These are phyloP conservation scores for Camellia lanceoleosa DNA, from an alignment of 148 eudicot species.

Conservation along the genomic window DNA sequence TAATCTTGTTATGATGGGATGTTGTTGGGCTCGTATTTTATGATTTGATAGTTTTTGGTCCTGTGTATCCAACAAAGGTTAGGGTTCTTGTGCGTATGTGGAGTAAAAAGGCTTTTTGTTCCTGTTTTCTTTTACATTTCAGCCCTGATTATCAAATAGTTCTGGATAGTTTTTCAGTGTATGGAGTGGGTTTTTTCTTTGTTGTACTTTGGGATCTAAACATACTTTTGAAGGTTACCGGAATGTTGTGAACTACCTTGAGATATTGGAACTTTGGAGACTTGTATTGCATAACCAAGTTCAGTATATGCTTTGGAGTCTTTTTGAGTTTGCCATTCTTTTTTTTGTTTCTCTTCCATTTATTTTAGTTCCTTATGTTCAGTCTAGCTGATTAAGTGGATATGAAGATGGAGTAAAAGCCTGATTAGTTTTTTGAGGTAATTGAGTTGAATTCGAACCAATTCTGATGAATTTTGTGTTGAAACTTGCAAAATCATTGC, in stretches of 20 bases:
- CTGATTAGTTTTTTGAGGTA: too few relatives aligned
- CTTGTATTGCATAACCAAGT: neutral
- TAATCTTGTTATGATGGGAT: slow-evolving; percentile 20
- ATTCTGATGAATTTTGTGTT: too few relatives aligned
- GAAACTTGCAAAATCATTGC: too few relatives aligned
- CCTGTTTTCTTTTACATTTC: neutral
- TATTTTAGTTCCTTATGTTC: too few relatives aligned
- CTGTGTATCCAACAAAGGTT: neutral
- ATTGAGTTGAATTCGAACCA: too few relatives aligned
- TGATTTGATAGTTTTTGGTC: neutral
- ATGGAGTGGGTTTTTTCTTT: neutral
- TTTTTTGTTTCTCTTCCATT: too few relatives aligned
- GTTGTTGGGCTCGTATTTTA: neutral
- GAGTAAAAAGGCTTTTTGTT: neutral
- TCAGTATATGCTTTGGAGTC: too few relatives aligned
- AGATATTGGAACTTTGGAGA: neutral
- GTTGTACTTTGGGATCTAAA: neutral
- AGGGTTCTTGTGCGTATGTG: neutral
- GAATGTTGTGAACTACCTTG: neutral
- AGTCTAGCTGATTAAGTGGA: too few relatives aligned
- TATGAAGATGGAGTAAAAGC: too few relatives aligned
- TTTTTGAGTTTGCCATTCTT: too few relatives aligned
- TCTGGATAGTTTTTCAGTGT: neutral
- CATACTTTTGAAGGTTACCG: neutral
- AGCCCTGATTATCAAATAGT: neutral